These are phyloP conservation scores for Pichia eremophila DNA, from an alignment of 805 yeast genomes.

Conservation along the genomic window DNA sequence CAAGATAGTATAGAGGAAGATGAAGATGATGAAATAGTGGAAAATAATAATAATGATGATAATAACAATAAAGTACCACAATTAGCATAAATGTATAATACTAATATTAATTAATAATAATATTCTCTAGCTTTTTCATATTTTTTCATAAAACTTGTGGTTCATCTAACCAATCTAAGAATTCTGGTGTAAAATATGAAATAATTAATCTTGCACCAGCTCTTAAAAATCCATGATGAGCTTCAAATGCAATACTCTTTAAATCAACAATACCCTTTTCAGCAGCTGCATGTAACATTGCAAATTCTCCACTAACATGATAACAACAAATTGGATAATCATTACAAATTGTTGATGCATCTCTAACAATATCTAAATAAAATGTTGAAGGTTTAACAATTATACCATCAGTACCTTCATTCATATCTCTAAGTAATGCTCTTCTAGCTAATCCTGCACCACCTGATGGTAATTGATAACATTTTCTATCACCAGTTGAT, in stretches of 20 bases:
- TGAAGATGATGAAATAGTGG: constrained; percentile 4
- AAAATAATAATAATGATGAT: not conserved
- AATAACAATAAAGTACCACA: constrained; percentile 6
- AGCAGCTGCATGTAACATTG: constrained; percentile 97
- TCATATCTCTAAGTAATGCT: constrained; percentile 76
- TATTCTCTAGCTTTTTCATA: too few relatives aligned
- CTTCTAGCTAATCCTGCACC: constrained; percentile 91
- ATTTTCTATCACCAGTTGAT: constrained; percentile 79
- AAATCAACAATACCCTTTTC: constrained; percentile 88
- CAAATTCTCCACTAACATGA: constrained; percentile 95
- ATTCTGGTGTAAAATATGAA: constrained; percentile 91
- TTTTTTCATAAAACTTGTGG: constrained; percentile 12
- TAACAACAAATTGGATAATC: constrained; percentile 91
- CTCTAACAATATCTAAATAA: constrained; percentile 82
- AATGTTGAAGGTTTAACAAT: constrained; percentile 95
- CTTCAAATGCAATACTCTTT: constrained; percentile 69
- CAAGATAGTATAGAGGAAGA: constrained; percentile 9
- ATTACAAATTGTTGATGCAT: constrained; percentile 71
- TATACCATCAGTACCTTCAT: constrained; percentile 92
- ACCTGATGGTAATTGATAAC: constrained; percentile 88
- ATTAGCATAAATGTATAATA: not conserved
- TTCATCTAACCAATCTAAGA: constrained; percentile 78
- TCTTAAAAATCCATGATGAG: constrained; percentile 83
- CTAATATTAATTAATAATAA: too few relatives aligned
- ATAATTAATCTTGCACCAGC: constrained; percentile 94